Percentiles rank a stretch among this genome's conserved stretches.
These are phyloP conservation scores for Dryas drummondii DNA, from an alignment of 306 rosid species.

Conservation along the genomic window DNA sequence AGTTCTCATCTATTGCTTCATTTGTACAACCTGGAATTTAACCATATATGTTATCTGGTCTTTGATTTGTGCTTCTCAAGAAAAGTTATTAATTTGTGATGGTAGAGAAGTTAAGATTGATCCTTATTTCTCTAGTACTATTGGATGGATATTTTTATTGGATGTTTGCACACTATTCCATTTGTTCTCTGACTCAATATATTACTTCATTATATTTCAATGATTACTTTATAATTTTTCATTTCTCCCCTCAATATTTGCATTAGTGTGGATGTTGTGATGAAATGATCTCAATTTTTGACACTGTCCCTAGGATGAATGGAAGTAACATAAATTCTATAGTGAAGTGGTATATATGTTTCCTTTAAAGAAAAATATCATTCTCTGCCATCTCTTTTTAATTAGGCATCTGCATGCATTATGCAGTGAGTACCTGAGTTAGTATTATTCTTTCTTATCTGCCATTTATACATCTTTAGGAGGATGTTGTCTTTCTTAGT, in stretches of 20 bases:
- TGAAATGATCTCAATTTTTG: constrained; percentile 44
- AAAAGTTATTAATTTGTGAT: neutral
- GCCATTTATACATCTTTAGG: neutral
- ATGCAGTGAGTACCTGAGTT: too few relatives aligned
- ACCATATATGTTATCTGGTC: neutral
- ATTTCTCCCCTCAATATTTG: constrained; percentile 16
- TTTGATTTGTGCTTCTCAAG: constrained; percentile 4
- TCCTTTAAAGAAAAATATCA: neutral
- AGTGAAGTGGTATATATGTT: constrained; percentile 46
- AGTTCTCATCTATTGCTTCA: neutral
- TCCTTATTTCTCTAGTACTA: too few relatives aligned
- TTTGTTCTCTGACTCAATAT: neutral
- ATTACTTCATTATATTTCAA: neutral
- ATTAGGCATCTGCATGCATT: too few relatives aligned
- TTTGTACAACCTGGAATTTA: too few relatives aligned
- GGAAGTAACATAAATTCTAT: constrained; percentile 52
- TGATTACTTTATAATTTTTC: constrained; percentile 2
- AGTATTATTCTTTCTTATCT: neutral
- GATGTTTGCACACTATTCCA: too few relatives aligned
- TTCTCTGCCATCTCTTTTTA: neutral
- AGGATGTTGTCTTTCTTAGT: constrained; percentile 19
- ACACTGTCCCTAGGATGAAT: constrained; percentile 71
- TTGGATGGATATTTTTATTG: neutral
- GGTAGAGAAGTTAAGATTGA: too few relatives aligned
- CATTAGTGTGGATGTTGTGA: constrained; percentile 43